Percentiles rank a stretch among this genome's conserved stretches.
These are phyloP conservation scores for Microcera coccophila DNA, from an alignment of 2,329 filamentous ascomycete species.

Conservation along the genomic window DNA sequence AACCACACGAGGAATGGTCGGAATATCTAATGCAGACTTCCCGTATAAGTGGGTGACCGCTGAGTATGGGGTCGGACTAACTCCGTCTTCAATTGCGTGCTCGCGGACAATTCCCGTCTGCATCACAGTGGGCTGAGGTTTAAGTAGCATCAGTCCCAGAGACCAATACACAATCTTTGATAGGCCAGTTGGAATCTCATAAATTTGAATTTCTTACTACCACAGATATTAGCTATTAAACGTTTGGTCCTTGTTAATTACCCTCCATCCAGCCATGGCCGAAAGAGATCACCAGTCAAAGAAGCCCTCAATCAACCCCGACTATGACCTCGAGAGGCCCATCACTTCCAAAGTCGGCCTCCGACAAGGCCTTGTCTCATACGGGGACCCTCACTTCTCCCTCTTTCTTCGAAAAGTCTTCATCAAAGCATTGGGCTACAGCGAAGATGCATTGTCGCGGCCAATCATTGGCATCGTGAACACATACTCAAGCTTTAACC, in stretches of 20 bases:
- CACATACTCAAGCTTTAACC: constrained; percentile 69
- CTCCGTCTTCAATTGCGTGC: constrained; percentile 19
- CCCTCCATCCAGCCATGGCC: constrained; percentile 11
- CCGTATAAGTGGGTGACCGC: background rate
- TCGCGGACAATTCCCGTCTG: constrained; percentile 15
- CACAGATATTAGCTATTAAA: background rate
- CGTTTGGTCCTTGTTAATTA: too few species aligned
- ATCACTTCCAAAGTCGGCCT: constrained; percentile 52
- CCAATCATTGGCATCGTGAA: constrained; percentile 74
- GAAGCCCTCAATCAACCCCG: constrained; percentile 33
- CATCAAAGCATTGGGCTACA: constrained; percentile 72
- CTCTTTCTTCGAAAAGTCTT: constrained; percentile 72
- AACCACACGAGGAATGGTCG: too few species aligned
- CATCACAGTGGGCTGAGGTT: background rate
- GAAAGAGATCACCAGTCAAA: constrained; percentile 5
- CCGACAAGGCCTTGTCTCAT: constrained; percentile 61
- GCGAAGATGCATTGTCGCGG: constrained; percentile 64
- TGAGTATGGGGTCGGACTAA: background rate
- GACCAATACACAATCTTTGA: constrained; percentile 22
- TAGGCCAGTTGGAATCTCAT: constrained; percentile 9
- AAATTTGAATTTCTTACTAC: background rate
- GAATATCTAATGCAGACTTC: too few species aligned
- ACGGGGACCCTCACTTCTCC: constrained; percentile 71
- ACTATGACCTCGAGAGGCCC: constrained; percentile 58
- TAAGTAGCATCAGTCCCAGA: constrained; percentile 12